These are phyloP conservation scores for Cenococcum geophilum DNA, from an alignment of 495 filamentous ascomycete species.

Conservation along the genomic window DNA sequence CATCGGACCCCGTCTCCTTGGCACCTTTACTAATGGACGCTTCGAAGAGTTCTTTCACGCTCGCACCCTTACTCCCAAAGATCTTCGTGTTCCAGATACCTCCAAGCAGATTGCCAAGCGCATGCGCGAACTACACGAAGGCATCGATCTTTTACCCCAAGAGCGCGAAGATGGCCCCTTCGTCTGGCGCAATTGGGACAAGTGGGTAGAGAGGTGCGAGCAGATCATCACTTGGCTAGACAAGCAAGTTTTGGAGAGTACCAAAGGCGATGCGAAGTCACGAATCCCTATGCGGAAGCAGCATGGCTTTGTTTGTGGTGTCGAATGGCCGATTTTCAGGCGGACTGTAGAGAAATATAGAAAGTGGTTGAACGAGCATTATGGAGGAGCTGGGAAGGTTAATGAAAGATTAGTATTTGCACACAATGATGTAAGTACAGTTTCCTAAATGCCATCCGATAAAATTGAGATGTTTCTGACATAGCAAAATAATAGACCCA, in stretches of 20 bases:
- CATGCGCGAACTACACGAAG: conserved; percentile 93
- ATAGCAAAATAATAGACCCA: conserved; percentile 59
- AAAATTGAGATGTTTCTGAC: conserved; percentile 1
- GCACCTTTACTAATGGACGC: conserved; percentile 90
- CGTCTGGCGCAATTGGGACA: conserved; percentile 92
- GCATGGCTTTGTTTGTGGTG: conserved; percentile 73
- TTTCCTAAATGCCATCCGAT: neutral
- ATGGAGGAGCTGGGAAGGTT: conserved; percentile 59
- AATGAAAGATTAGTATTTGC: conserved; percentile 80
- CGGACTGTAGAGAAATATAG: conserved; percentile 71
- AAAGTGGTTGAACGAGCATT: conserved; percentile 62
- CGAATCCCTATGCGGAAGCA: conserved; percentile 53
- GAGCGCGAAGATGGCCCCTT: conserved; percentile 74
- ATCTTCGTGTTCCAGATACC: conserved; percentile 74
- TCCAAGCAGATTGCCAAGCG: conserved; percentile 95
- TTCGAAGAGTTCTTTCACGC: conserved; percentile 93
- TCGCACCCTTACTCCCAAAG: conserved; percentile 63
- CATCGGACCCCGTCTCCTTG: conserved; percentile 88
- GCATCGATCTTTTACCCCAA: conserved; percentile 72
- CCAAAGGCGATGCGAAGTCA: conserved; percentile 37
- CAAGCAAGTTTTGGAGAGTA: conserved; percentile 50
- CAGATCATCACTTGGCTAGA: conserved; percentile 74
- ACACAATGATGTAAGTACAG: conserved; percentile 80
- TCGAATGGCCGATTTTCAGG: conserved; percentile 75
- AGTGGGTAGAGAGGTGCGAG: conserved; percentile 78